phyloP scores from a whole-genome alignment of 345 rosid species.

The Populus euphratica region DNA sequence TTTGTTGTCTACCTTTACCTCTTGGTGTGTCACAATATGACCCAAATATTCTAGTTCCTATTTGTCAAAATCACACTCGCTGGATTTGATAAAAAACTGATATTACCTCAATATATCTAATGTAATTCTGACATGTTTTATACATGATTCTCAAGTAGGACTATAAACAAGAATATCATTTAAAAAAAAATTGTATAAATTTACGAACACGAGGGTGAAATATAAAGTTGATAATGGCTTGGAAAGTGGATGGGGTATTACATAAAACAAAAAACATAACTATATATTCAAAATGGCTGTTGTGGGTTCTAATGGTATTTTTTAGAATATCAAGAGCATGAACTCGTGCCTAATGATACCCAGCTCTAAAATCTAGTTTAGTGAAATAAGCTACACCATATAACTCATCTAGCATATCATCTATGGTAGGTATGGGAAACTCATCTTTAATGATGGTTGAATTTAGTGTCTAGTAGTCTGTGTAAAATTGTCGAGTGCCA shows the following conservation, averaged over 20 bases:
- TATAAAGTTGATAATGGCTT: not conserved
- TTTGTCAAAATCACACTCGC: too few species aligned
- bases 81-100: too few species aligned
- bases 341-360: not conserved
- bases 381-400: not conserved
- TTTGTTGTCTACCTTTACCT: too few species aligned
- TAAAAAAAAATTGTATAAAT: not conserved
- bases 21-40: too few species aligned
- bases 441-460: not conserved
- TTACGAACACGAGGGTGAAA: not conserved
- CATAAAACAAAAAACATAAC: not conserved
- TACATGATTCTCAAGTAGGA: too few species aligned
- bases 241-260: not conserved
- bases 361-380: not conserved
- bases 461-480: not conserved
- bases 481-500: not conserved
- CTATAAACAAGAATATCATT: not conserved
- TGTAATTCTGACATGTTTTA: too few species aligned
- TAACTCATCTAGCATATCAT: not conserved
- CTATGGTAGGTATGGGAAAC: not conserved
- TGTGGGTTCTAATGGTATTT: not conserved
- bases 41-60: too few species aligned
- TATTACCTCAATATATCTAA: too few species aligned
- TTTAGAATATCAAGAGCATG: not conserved
- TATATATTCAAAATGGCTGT: not conserved